These are phyloP conservation scores for Myriosclerotinia duriaeana DNA, from an alignment of 2,329 filamentous ascomycete species.

Conservation along the genomic window DNA sequence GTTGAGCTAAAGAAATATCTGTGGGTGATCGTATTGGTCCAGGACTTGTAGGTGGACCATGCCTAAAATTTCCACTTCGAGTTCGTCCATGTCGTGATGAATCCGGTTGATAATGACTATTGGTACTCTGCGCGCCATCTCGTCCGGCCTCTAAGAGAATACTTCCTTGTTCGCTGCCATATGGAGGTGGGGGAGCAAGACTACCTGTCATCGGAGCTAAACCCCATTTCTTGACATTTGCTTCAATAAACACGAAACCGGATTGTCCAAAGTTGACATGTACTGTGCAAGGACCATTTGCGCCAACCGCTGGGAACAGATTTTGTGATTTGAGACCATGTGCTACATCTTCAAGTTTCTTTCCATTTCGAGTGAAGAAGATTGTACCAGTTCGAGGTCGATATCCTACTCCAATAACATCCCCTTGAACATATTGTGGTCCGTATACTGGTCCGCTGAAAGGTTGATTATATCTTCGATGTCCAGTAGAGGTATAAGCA, in stretches of 20 bases:
- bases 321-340: slow-evolving; percentile 94
- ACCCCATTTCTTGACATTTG: slow-evolving; percentile 99
- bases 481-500: slow-evolving; percentile 85
- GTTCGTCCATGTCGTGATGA: slow-evolving; percentile 62
- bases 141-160: slow-evolving; percentile 85
- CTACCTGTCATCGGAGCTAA: slow-evolving; percentile 94
- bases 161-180: slow-evolving; percentile 94
- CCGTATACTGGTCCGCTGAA: slow-evolving; percentile 80
- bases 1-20: slow-evolving; percentile 89
- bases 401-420: slow-evolving; percentile 95
- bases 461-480: slow-evolving; percentile 88
- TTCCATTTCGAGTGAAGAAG: slow-evolving; percentile 98
- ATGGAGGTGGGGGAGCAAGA: slow-evolving; percentile 90
- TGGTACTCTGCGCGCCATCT: slow-evolving; percentile 53
- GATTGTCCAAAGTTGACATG: slow-evolving; percentile 98
- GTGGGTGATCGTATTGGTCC: slow-evolving; percentile 89
- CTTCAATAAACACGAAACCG: slow-evolving; percentile 98
- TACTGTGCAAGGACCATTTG: slow-evolving; percentile 86
- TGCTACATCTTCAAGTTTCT: slow-evolving; percentile 90
- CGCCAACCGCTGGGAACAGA: slow-evolving; percentile 96
- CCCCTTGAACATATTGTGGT: slow-evolving; percentile 83
- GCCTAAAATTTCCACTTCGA: slow-evolving; percentile 74
- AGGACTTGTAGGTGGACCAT: slow-evolving; percentile 74
- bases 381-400: slow-evolving; percentile 89
- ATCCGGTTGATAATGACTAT: slow-evolving; percentile 42